Conservation (phyloP, 1,284 basidiomycete species). For the Kalmanozyma brasiliensis region DNA sequence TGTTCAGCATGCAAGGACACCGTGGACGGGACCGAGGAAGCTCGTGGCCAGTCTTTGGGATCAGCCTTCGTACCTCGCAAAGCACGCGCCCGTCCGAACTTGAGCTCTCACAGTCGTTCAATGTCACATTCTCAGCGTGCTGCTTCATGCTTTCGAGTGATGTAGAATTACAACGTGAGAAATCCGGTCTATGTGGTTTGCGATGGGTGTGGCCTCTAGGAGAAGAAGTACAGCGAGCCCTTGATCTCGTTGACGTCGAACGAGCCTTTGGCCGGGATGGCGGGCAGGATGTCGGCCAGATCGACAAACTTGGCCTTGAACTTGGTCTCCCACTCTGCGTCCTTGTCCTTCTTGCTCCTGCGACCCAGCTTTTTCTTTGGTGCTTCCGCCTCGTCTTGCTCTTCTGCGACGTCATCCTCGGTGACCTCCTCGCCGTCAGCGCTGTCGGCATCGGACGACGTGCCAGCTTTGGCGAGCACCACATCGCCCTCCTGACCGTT, state of each 20-base stretch:
- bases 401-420: conserved; percentile 12
- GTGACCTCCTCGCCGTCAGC: conserved; percentile 18
- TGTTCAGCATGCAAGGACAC: conserved; percentile 47
- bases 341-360: conserved; percentile 26
- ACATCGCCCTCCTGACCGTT: conserved; percentile 26
- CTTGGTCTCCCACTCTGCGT: conserved; percentile 32
- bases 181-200: background rate
- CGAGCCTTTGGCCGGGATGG: conserved; percentile 83
- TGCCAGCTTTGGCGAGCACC: conserved; percentile 20
- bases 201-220: conserved; percentile 18
- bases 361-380: conserved; percentile 11
- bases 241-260: conserved; percentile 86
- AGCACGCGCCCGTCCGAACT: conserved; percentile 22
- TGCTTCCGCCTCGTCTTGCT: conserved; percentile 1
- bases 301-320: conserved; percentile 74
- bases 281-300: conserved; percentile 81
- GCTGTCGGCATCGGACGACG: conserved; percentile 6
- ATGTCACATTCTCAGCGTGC: too few species aligned
- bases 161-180: conserved; percentile 8
- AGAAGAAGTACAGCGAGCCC: conserved; percentile 65
- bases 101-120: conserved; percentile 1
- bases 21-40: conserved; percentile 45
- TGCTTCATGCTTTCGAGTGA: too few species aligned
- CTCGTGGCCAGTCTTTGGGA: conserved; percentile 52
- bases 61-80: conserved; percentile 34